Evolutionary conservation across 352 stramenopile species (phyloP), one percentile per base, ranked within the genome.

Genomic region (Phytophthora fragariaefolia): DNA sequence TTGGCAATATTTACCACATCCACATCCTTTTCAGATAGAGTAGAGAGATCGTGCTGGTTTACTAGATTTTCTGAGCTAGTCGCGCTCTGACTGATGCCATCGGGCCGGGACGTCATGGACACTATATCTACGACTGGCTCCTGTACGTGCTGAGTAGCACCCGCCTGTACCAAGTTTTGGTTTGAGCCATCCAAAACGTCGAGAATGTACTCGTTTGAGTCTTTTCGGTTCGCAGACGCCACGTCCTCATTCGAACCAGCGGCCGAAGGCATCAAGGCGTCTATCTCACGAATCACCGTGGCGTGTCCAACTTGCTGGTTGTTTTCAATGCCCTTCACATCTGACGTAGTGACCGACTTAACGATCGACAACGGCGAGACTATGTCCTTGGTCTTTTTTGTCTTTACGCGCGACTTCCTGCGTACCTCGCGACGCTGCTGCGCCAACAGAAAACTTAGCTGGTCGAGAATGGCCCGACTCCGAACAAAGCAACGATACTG

Each of bases 401-500:
- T 54, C 30, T 63, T 63, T 1, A 56, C 46, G 0, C 64, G 66
- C 0, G 64, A 54, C 27, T 75, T 75, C 62, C 73, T 72, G 10
- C 72, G 52, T 27, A 51, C 34, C 22, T 81, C 62, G 0, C 77
- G 75, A 12, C 65, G 58, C 13, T 83, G 56, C 20, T 81, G 71
- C 17, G 57, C 67, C 38, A 83, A 24, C n/a, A 82, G 38, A 43
- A 82, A 85, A 6, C 55, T 69, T 10, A 85, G 59, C 46, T 85
- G 74, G 18, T 81, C 77, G 8, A 69, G 18, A 30, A 85, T 40
- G 2, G 82, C 24, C 45, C 72, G 64, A 4, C 77, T 69, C 4
- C 58, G 61, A 12, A 60, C 32, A 55, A 79, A 82, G 24, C 60
- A 70, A 43, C 72, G 74, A 52, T 83, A 85, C 38, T 82, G 77